These are phyloP conservation scores for Fomitopsis pinicola DNA, from an alignment of 1,284 basidiomycete genomes.

Conservation along the genomic window DNA sequence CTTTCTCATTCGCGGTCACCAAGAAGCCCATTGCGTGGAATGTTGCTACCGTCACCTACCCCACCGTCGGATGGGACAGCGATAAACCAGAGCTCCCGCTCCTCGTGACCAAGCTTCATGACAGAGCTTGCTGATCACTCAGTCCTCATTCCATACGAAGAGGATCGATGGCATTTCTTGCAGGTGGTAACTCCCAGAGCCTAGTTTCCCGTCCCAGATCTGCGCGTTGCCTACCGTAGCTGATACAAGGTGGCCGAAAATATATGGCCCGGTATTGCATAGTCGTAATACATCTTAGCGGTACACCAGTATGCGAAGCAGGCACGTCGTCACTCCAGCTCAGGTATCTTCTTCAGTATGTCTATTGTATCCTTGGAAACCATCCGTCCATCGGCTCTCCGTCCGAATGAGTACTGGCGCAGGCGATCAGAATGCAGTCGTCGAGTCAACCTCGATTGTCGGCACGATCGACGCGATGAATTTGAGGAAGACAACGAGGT, in stretches of 20 bases:
- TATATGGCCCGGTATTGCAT: neutral
- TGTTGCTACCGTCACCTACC: conserved; percentile 16
- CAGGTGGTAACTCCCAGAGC: too few species aligned
- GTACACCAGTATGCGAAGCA: conserved; percentile 18
- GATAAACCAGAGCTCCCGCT: conserved; percentile 12
- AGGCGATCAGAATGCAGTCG: conserved; percentile 65
- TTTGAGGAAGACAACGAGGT: conserved; percentile 95
- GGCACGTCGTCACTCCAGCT: conserved; percentile 20
- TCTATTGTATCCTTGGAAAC: conserved; percentile 12
- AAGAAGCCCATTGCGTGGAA: conserved; percentile 19
- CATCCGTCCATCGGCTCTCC: neutral
- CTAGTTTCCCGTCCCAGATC: too few species aligned
- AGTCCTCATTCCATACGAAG: too few species aligned
- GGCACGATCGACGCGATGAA: conserved; percentile 94
- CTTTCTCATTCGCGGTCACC: conserved; percentile 15
- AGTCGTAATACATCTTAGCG: conserved; percentile 15
- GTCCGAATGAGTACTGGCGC: neutral
- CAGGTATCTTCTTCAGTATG: conserved; percentile 21
- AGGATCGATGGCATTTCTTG: too few species aligned
- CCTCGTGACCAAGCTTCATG: neutral
- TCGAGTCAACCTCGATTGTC: conserved; percentile 93
- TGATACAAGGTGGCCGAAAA: neutral
- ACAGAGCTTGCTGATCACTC: neutral
- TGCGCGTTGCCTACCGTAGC: too few species aligned
- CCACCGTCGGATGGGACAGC: conserved; percentile 10